These are phyloP conservation scores for Euphorbia corollata DNA, from an alignment of 441 rosid species.

Conservation along the genomic window DNA sequence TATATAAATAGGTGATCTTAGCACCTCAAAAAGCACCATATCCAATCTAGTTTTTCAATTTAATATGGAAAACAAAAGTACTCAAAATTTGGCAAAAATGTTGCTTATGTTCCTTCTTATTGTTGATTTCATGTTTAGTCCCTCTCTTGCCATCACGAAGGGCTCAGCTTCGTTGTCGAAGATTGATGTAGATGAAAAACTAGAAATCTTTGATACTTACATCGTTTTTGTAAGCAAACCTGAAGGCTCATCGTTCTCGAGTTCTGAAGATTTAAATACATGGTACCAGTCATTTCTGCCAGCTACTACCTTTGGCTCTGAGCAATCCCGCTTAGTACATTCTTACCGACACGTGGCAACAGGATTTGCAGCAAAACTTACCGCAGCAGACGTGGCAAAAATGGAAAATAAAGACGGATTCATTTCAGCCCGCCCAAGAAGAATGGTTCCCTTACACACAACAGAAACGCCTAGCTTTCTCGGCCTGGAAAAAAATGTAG, in stretches of 20 bases:
- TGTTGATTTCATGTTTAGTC: neutral
- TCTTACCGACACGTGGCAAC: constrained; percentile 30
- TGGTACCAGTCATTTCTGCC: constrained; percentile 46
- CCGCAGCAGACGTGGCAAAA: constrained; percentile 33
- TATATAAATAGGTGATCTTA: neutral
- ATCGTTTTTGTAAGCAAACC: constrained; percentile 36
- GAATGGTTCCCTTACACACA: constrained; percentile 27
- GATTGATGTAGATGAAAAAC: neutral
- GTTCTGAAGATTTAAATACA: constrained; percentile 18
- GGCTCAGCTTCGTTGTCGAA: neutral
- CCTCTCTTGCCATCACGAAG: neutral
- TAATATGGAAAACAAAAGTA: neutral
- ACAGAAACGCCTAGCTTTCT: constrained; percentile 39
- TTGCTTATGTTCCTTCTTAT: neutral
- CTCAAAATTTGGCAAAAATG: neutral
- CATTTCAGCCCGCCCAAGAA: constrained; percentile 30
- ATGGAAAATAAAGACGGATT: constrained; percentile 37
- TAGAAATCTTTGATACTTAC: constrained; percentile 28
- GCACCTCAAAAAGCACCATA: neutral
- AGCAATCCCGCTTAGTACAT: constrained; percentile 25
- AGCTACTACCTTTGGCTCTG: constrained; percentile 8
- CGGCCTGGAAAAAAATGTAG: constrained; percentile 32
- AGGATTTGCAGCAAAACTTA: constrained; percentile 49
- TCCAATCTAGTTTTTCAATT: neutral
- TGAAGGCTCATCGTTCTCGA: constrained; percentile 9